A percentile compares a stretch with the other conserved stretches of the same genome.
Conservation (phyloP, 1,284 basidiomycete genomes). For the Amylostereum areolatum region DNA sequence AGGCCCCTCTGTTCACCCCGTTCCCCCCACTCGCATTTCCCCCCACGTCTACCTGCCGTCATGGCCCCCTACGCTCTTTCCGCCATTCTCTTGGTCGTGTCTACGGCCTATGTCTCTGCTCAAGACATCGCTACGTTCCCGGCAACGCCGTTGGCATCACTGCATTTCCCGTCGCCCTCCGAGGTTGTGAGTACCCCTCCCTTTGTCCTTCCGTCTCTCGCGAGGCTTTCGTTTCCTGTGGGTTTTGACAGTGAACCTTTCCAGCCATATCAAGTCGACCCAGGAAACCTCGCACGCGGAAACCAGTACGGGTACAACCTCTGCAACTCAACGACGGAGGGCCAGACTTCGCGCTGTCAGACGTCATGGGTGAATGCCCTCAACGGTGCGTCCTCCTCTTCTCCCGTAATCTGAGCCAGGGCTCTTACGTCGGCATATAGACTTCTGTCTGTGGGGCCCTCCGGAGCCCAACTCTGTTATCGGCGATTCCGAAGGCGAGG, state of each 20-base stretch:
- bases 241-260: neutral
- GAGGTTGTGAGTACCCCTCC: constrained; percentile 34
- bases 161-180: constrained; percentile 43
- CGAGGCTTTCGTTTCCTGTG: neutral
- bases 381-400: constrained; percentile 34
- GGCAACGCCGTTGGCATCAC: constrained; percentile 44
- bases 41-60: constrained; percentile 11
- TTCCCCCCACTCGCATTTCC: too few species aligned
- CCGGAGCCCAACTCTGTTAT: constrained; percentile 40
- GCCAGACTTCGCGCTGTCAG: constrained; percentile 56
- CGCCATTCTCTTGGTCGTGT: constrained; percentile 30
- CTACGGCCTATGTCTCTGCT: constrained; percentile 25
- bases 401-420: constrained; percentile 7
- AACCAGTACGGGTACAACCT: constrained; percentile 58
- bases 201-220: neutral
- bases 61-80: constrained; percentile 43
- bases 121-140: constrained; percentile 33
- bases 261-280: constrained; percentile 54
- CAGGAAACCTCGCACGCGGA: constrained; percentile 45
- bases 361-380: constrained; percentile 50
- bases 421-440: constrained; percentile 20
- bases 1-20: too few species aligned
- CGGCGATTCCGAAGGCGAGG: constrained; percentile 60
- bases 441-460: constrained; percentile 64
- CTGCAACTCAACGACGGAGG: constrained; percentile 67